Conservation (phyloP, 1,139 yeast species). For the Lodderomyces theae region DNA sequence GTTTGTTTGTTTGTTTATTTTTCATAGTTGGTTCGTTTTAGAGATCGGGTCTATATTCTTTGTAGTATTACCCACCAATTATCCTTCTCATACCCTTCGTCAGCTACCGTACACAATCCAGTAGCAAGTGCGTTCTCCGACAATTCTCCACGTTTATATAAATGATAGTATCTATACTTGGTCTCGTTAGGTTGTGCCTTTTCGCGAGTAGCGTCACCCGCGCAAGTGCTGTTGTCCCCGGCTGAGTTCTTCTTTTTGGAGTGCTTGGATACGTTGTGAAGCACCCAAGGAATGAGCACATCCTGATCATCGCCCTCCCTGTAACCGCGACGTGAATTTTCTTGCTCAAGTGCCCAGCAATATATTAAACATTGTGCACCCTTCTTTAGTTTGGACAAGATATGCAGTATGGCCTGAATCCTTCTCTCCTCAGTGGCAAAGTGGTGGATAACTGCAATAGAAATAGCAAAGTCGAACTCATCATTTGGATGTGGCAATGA, state of each 20-base stretch:
- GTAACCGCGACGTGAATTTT: conserved; percentile 80
- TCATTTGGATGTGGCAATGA: conserved; percentile 59
- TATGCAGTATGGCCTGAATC: conserved; percentile 65
- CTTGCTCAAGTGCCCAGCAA: conserved; percentile 97
- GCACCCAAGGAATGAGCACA: conserved; percentile 93
- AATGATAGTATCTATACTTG: conserved; percentile 82
- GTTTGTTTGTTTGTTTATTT: too few relatives aligned
- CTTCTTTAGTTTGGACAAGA: conserved; percentile 53
- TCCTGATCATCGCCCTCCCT: conserved; percentile 91
- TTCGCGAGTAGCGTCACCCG: neutral
- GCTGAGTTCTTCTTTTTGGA: conserved; percentile 29
- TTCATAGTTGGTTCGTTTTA: too few relatives aligned
- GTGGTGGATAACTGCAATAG: conserved; percentile 95
- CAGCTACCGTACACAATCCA: conserved; percentile 59
- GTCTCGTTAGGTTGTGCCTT: conserved; percentile 17
- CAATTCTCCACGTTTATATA: conserved; percentile 80
- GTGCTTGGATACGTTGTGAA: conserved; percentile 32
- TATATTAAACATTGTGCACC: conserved; percentile 77
- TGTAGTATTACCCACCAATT: conserved; percentile 76
- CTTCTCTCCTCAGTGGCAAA: conserved; percentile 84
- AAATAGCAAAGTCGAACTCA: conserved; percentile 83
- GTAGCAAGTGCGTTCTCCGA: conserved; percentile 65
- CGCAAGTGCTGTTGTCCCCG: conserved; percentile 9
- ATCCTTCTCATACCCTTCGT: conserved; percentile 85
- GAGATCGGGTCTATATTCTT: conserved; percentile 16